These are phyloP conservation scores for Teratosphaeria gauchensis DNA, from an alignment of 2,329 filamentous ascomycete species.

Conservation along the genomic window DNA sequence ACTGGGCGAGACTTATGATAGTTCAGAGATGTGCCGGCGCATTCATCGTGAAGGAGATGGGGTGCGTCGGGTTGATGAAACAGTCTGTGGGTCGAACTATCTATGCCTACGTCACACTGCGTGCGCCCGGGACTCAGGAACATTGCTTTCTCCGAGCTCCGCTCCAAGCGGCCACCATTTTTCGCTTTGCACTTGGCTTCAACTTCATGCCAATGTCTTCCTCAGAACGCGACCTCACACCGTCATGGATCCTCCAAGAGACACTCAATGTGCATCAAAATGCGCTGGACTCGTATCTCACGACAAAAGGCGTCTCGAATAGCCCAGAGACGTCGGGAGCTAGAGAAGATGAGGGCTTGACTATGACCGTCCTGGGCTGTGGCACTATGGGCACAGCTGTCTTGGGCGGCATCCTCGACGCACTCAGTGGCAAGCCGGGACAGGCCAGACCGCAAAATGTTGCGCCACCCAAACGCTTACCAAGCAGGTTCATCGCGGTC, in stretches of 20 bases:
- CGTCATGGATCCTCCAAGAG: slow-evolving; percentile 23
- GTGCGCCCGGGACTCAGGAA: too few species aligned
- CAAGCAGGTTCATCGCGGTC: slow-evolving; percentile 70
- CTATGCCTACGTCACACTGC: too few species aligned
- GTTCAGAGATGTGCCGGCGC: too few species aligned
- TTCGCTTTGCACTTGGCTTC: not conserved
- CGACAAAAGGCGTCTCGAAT: not conserved
- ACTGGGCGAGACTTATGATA: too few species aligned
- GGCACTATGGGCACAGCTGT: slow-evolving; percentile 86
- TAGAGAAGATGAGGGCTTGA: slow-evolving; percentile 39
- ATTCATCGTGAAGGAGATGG: too few species aligned
- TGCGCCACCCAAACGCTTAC: slow-evolving; percentile 35
- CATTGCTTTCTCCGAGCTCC: too few species aligned
- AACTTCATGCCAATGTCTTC: not conserved
- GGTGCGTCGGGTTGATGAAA: too few species aligned
- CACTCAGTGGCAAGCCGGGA: slow-evolving; percentile 39
- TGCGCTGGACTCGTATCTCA: slow-evolving; percentile 10
- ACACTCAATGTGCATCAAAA: slow-evolving; percentile 18
- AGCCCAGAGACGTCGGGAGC: not conserved
- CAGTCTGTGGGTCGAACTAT: too few species aligned
- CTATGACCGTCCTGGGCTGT: slow-evolving; percentile 72
- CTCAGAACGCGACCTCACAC: slow-evolving; percentile 14
- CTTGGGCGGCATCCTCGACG: slow-evolving; percentile 66
- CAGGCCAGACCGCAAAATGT: slow-evolving; percentile 36
- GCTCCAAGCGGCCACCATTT: not conserved